Percentiles rank a stretch among this genome's conserved stretches.
These are phyloP conservation scores for Pistacia integerrima DNA, from an alignment of 345 rosid species.

Conservation along the genomic window DNA sequence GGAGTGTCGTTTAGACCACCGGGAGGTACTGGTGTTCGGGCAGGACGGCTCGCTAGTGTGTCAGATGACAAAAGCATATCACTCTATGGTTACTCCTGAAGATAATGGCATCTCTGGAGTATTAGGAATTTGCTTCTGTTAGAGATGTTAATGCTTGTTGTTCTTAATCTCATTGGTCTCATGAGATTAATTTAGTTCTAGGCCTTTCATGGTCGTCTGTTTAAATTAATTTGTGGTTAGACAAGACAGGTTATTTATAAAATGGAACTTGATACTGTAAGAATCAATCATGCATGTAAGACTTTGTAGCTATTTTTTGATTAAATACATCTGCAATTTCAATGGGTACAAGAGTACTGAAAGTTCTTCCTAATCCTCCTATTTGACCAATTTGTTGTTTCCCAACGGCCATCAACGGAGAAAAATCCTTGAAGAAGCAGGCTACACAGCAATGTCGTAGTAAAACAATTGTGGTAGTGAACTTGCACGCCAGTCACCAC, in stretches of 20 bases:
- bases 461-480: neutral
- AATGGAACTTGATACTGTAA: neutral
- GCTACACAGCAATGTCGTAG: neutral
- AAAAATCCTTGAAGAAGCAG: too few species aligned
- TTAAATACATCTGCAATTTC: neutral
- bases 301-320: neutral
- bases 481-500: neutral
- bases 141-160: neutral
- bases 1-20: constrained; percentile 76
- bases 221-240: neutral
- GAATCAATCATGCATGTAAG: neutral
- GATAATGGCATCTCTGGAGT: neutral
- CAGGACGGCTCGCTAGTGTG: constrained; percentile 82
- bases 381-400: neutral
- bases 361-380: neutral
- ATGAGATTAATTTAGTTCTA: neutral
- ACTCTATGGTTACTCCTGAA: constrained; percentile 76
- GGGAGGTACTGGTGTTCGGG: constrained; percentile 48
- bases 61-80: constrained; percentile 96
- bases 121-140: neutral
- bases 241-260: neutral
- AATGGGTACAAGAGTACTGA: neutral
- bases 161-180: neutral
- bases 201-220: neutral
- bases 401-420: neutral